phyloP scores from a whole-genome alignment of 2,329 filamentous ascomycete genomes.

The Neofusicoccum parvum region DNA sequence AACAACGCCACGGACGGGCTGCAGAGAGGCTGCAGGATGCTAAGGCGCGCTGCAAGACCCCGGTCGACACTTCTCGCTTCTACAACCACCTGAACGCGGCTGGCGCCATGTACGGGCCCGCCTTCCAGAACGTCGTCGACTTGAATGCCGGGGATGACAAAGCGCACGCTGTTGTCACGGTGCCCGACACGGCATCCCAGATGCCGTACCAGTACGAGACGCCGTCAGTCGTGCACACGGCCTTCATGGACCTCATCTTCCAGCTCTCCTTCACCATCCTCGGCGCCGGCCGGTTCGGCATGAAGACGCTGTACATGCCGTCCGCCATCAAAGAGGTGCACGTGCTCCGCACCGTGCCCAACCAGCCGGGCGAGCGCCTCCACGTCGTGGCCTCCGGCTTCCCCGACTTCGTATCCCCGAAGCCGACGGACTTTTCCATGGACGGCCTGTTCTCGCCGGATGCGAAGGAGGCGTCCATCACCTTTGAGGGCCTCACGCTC shows the following conservation, averaged over 20 bases:
- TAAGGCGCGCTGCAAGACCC: not conserved
- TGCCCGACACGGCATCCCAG: slow-evolving; percentile 7
- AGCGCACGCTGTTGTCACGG: not conserved
- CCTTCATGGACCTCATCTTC: slow-evolving; percentile 16
- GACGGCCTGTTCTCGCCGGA: not conserved
- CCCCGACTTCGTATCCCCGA: not conserved
- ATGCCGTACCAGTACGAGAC: slow-evolving; percentile 18
- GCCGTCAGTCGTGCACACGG: slow-evolving; percentile 16
- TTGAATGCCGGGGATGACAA: not conserved
- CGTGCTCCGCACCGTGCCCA: not conserved
- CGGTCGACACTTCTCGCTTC: not conserved
- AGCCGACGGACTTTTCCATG: slow-evolving; percentile 6
- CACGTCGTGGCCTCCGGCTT: not conserved
- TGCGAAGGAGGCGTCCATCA: not conserved
- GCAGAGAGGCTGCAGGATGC: not conserved
- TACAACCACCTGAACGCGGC: not conserved
- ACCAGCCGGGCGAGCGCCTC: not conserved
- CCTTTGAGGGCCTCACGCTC: not conserved
- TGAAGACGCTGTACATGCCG: slow-evolving; percentile 19
- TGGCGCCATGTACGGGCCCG: slow-evolving; percentile 17
- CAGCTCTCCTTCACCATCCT: slow-evolving; percentile 20
- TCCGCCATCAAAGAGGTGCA: not conserved
- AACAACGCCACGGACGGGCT: not conserved
- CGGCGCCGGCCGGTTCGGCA: slow-evolving; percentile 3
- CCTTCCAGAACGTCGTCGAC: slow-evolving; percentile 13